Evolutionary conservation across 1,284 basidiomycete species (phyloP).

Genomic region (Mycena sp.): DNA sequence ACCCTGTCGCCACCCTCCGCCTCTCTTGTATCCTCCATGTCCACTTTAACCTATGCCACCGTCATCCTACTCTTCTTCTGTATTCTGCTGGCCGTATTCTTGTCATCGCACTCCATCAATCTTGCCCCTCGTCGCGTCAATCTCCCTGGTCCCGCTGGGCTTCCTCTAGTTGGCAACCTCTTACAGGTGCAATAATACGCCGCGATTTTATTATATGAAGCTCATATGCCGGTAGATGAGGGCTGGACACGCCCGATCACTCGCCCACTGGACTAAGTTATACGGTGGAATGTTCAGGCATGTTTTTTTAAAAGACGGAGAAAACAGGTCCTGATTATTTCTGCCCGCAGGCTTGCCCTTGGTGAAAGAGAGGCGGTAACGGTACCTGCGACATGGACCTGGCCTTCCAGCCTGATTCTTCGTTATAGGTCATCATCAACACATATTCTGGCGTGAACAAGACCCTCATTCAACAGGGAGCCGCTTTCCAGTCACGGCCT

Average conservation of each 20-base stretch:
- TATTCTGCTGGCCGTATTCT: not conserved
- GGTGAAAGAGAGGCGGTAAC: constrained; percentile 22
- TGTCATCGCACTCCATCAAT: not conserved
- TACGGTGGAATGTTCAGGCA: constrained; percentile 27
- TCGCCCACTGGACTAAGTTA: constrained; percentile 11
- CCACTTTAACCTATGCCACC: not conserved
- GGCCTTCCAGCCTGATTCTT: not conserved
- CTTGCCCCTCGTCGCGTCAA: constrained; percentile 12
- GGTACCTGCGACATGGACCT: not conserved
- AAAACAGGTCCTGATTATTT: not conserved
- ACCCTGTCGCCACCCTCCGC: too few species aligned
- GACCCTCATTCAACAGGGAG: constrained; percentile 23
- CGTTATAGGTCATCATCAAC: constrained; percentile 17
- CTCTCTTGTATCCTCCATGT: not conserved
- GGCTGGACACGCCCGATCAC: constrained; percentile 17
- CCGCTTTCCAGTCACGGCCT: constrained; percentile 22
- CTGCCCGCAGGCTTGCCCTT: not conserved
- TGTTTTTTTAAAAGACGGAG: not conserved
- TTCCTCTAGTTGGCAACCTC: constrained; percentile 16
- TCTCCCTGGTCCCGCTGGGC: constrained; percentile 7
- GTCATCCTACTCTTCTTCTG: not conserved
- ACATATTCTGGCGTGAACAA: constrained; percentile 15
- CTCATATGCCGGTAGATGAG: constrained; percentile 10
- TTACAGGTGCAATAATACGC: not conserved
- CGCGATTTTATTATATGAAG: not conserved